These are phyloP conservation scores for Cichorium intybus DNA, from an alignment of 140 eudicot genomes.

Conservation along the genomic window DNA sequence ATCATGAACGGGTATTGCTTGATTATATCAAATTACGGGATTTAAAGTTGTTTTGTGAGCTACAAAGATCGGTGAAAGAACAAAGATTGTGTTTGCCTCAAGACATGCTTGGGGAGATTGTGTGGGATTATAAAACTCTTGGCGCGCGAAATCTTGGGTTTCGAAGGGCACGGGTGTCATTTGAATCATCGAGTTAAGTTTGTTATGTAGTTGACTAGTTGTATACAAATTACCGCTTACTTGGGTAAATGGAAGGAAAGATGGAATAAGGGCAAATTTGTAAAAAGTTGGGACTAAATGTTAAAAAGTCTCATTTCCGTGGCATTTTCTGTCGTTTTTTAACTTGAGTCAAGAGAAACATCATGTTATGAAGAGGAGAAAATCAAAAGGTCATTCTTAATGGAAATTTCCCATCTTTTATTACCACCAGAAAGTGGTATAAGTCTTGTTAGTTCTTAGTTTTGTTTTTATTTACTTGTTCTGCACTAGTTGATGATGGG, in stretches of 20 bases:
- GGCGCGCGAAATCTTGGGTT: slow-evolving; percentile 42
- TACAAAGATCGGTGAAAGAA: slow-evolving; percentile 58
- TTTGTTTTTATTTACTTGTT: not conserved
- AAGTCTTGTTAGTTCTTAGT: not conserved
- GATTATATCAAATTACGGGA: slow-evolving; percentile 81
- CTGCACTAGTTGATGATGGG: not conserved
- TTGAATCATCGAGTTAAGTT: not conserved
- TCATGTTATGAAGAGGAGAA: slow-evolving; percentile 44
- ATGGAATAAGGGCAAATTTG: not conserved
- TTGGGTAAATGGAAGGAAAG: too few species aligned
- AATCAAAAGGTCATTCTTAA: slow-evolving; percentile 45
- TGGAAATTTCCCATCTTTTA: slow-evolving; percentile 54
- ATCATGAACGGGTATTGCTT: slow-evolving; percentile 69
- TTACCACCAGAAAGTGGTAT: slow-evolving; percentile 67
- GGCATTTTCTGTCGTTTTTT: too few species aligned
- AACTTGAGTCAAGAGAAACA: too few species aligned
- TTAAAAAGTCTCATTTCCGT: too few species aligned
- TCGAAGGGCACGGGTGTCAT: slow-evolving; percentile 7
- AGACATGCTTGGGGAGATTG: slow-evolving; percentile 66
- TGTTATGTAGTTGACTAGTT: not conserved
- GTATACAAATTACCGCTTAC: too few species aligned
- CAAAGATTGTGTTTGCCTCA: slow-evolving; percentile 63
- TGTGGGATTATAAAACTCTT: slow-evolving; percentile 73
- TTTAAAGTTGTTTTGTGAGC: slow-evolving; percentile 62
- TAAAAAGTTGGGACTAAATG: not conserved